Conservation (phyloP, 2,329 filamentous ascomycete species). For the Ophiocordyceps unilateralis region DNA sequence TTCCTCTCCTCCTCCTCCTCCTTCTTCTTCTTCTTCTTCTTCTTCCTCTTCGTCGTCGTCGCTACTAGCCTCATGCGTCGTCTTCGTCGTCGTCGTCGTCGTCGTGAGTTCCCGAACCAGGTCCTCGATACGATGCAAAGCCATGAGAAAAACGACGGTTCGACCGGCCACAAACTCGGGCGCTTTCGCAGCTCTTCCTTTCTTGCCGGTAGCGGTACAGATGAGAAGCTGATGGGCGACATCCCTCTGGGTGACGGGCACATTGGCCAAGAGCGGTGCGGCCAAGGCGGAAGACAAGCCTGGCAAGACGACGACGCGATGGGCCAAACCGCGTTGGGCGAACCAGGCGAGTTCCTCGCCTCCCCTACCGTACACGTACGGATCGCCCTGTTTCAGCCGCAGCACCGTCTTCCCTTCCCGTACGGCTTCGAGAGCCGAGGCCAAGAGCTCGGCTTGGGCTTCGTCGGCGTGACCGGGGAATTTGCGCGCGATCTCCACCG, state of each 20-base stretch:
- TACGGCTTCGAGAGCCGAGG: constrained; percentile 54
- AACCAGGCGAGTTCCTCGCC: constrained; percentile 88
- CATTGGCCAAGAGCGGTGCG: constrained; percentile 73
- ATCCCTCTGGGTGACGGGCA: constrained; percentile 76
- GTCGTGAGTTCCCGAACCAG: constrained; percentile 55
- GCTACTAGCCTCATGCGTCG: too few relatives aligned
- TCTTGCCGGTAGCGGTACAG: constrained; percentile 91
- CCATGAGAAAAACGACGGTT: constrained; percentile 92
- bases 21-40: too few relatives aligned
- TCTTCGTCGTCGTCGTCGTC: constrained; percentile 13
- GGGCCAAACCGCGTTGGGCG: constrained; percentile 48
- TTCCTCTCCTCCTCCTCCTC: too few relatives aligned
- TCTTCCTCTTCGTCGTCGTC: too few relatives aligned
- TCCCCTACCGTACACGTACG: constrained; percentile 87
- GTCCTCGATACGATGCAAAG: constrained; percentile 64
- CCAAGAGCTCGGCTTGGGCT: constrained; percentile 78
- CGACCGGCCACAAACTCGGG: constrained; percentile 60
- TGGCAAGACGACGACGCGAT: constrained; percentile 54
- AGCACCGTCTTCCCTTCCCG: constrained; percentile 59
- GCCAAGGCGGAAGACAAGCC: constrained; percentile 80
- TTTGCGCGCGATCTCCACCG: constrained; percentile 84
- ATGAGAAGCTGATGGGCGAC: constrained; percentile 86
- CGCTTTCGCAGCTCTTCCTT: constrained; percentile 66
- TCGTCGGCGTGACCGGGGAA: constrained; percentile 94
- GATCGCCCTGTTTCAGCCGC: constrained; percentile 88